These are phyloP conservation scores for Camellia sinensis DNA, from an alignment of 148 eudicot species.

Conservation along the genomic window DNA sequence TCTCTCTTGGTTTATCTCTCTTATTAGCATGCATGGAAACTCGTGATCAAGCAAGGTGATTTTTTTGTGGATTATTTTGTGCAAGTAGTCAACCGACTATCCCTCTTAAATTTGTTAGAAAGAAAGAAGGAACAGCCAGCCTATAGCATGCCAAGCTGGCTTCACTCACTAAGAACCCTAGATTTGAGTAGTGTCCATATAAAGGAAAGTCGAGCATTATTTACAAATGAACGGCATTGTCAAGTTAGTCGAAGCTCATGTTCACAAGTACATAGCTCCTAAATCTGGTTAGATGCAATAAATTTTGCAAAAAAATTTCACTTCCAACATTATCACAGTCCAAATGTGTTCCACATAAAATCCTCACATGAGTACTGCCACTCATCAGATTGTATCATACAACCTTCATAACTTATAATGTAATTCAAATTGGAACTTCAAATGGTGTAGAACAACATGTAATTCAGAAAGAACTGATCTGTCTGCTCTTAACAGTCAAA, in stretches of 20 bases:
- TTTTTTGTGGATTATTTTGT: too few species aligned
- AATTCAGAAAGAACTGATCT: neutral
- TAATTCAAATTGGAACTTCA: neutral
- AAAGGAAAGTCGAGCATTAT: neutral
- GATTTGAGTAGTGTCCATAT: neutral
- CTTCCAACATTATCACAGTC: neutral
- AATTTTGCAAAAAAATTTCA: neutral
- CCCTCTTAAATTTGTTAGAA: too few species aligned
- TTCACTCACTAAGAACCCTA: neutral
- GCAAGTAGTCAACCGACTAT: too few species aligned
- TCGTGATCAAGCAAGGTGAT: neutral
- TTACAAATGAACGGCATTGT: neutral
- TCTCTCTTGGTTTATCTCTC: too few species aligned
- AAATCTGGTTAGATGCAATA: neutral
- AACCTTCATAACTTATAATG: neutral
- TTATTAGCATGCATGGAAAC: too few species aligned
- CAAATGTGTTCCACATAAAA: neutral
- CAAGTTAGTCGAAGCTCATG: neutral
- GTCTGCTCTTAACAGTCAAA: neutral
- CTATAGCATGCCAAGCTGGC: neutral
- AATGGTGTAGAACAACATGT: neutral
- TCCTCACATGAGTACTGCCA: neutral
- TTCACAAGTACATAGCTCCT: neutral
- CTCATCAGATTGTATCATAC: neutral
- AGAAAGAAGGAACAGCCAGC: neutral